Evolutionary conservation across 2,329 filamentous ascomycete species (phyloP), one percentile per base, ranked within the genome.

Genomic region (Epicoccum sorghinum): DNA sequence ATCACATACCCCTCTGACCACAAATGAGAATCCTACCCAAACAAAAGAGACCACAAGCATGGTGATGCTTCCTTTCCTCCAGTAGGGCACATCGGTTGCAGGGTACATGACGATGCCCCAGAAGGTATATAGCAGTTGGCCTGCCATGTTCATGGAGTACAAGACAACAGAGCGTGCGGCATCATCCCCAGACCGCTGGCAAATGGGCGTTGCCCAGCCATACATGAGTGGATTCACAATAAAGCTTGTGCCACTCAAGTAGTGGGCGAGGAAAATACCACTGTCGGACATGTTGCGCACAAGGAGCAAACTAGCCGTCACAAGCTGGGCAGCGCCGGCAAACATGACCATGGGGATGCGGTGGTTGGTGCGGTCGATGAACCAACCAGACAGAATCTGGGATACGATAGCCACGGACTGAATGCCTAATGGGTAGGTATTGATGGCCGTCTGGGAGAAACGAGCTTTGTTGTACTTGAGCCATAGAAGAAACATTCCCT

Each of bases 391-490:
- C 0, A 64, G 33, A 14, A 75, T 65, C 29, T 75, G 70, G 12
- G 82, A 82, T 0, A 80, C 67, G 32, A 86, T 84, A 4, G 82
- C 83, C 0, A 82, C 78, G 0, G 82, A 83, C 0, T 83, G 78
- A 0, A 86, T 80, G 1, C 82, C 83, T 0, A 83, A 82, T 0
- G 83, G 83, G 47, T 85, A 85, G 59, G 83, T 81, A 67, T 85
- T 86, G 32, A 82, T 76, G 60, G 84, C 79, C 0, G 75, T 36
- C 0, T 82, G 73, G 0, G 75, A 61, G 48, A 59, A 67, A 18
- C 58, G 49, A 12, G 36, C 14, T 18, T 57, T 57, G 41, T 65
- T 44, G 43, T 62, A 39, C 30, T 61, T 62, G 27, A 66, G 48
- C 57, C 56, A 64, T 33, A 66, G 58, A 10, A 65, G 59, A 29